Percentiles rank a stretch among this genome's conserved stretches.
These are phyloP conservation scores for Allantophomopsis lycopodina DNA, from an alignment of 2,329 filamentous ascomycete genomes.

Conservation along the genomic window DNA sequence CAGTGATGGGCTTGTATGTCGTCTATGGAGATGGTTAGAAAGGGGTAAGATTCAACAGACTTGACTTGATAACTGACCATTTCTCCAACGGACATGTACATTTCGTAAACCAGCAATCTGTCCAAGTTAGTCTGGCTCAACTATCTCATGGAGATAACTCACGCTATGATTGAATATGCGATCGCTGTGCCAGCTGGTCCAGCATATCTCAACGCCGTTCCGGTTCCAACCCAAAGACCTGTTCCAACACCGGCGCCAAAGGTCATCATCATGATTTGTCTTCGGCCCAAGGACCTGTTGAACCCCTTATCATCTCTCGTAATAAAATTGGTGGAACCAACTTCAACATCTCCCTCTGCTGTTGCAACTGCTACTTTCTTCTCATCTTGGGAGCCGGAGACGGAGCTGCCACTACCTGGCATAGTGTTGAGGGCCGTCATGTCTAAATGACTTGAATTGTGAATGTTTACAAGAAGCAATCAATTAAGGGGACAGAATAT, in stretches of 20 bases:
- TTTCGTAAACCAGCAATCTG: constrained; percentile 18
- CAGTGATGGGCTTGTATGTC: constrained; percentile 39
- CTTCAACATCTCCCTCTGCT: background rate
- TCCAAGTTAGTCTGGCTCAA: background rate
- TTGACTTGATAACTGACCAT: background rate
- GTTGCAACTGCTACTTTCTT: too few species aligned
- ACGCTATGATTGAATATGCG: constrained; percentile 19
- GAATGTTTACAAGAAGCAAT: too few species aligned
- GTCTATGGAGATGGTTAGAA: constrained; percentile 18
- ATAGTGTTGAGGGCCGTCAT: too few species aligned
- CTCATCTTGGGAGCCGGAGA: too few species aligned
- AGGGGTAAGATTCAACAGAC: constrained; percentile 26
- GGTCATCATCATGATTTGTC: constrained; percentile 24
- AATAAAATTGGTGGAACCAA: background rate
- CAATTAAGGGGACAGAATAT: too few species aligned
- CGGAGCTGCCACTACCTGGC: too few species aligned
- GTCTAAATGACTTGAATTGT: too few species aligned
- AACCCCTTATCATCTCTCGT: background rate
- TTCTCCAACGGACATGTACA: constrained; percentile 9
- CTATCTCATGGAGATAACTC: constrained; percentile 2
- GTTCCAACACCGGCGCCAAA: constrained; percentile 22
- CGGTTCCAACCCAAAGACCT: constrained; percentile 22
- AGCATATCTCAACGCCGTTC: constrained; percentile 19
- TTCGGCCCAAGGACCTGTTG: background rate
- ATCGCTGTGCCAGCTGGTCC: constrained; percentile 19